Evolutionary conservation across 768 basidiomycete species (phyloP), one percentile per base, ranked within the genome.

Genomic region (Leucogyrophana mollusca): DNA sequence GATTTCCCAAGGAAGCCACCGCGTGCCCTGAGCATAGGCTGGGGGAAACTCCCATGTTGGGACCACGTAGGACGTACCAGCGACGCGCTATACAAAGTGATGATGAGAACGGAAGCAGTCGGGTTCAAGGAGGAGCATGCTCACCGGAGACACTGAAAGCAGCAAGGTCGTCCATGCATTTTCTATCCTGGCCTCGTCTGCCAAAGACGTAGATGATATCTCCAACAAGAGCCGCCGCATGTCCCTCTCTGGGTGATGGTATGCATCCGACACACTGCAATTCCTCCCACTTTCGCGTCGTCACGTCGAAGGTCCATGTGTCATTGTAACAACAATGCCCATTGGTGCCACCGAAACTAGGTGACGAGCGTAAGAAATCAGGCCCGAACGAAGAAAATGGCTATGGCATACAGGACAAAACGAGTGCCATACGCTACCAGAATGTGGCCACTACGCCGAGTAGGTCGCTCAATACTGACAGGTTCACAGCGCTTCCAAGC

Each of bases 31-130:
- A 94, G 41, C 96, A 79, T 3, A 92, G 90, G 32, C 77, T 85
- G 1, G 96, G 96, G 13, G 91, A 81, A 14, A 95, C 94, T 0
- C 96, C 96, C 96, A 99, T 99, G 61, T 97, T 96, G 67, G 96
- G 94, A 74, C n/a, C n/a, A n/a, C n/a, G n/a, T n/a, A 99, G 98
- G 91, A 94, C 98, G 70, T 94, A 99, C 96, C 96, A 99, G 56
- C 96, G 79, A 59, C 93, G 90, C 66, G 94, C 95, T 97, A 8
- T 16, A 20, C 41, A 30, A 22, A 46, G 10, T 13, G 16, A 34
- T n/a, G n/a, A 33, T 17, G 22, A 34, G 8, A 5, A 13, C 36
- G 27, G 34, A 32, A 23, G 44, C 25, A n/a, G 10, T 1, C 40
- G 33, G 30, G 20, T 27, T 35, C 5, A n/a, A 32, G 41, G 38